Percentiles rank a stretch among this genome's conserved stretches.
Evolutionary conservation across 2,329 filamentous ascomycete genomes (phyloP).

Genomic region (Cercospora sesami): DNA sequence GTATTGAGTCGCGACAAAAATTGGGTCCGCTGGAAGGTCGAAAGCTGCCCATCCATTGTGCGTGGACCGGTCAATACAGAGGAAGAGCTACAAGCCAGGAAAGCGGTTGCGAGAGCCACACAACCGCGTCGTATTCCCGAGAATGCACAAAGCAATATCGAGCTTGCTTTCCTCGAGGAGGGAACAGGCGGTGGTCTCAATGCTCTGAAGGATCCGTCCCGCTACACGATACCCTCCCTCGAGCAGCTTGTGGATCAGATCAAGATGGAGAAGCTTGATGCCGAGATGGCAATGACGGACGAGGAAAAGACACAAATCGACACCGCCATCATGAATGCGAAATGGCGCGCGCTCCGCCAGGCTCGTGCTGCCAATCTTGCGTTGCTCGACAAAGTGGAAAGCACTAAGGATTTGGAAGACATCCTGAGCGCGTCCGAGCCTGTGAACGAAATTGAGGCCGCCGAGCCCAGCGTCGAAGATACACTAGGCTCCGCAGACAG

Average conservation of each 20-base stretch:
- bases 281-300: conserved; percentile 72
- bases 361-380: conserved; percentile 72
- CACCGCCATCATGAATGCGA: conserved; percentile 81
- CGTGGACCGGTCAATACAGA: conserved; percentile 67
- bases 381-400: conserved; percentile 83
- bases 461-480: conserved; percentile 24
- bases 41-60: conserved; percentile 86
- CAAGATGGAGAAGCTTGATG: conserved; percentile 77
- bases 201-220: conserved; percentile 63
- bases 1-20: conserved; percentile 95
- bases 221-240: conserved; percentile 68
- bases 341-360: conserved; percentile 83
- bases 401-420: conserved; percentile 66
- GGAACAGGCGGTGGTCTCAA: conserved; percentile 64
- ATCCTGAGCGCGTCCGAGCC: conserved; percentile 20
- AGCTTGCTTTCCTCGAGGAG: conserved; percentile 76
- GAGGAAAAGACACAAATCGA: conserved; percentile 60
- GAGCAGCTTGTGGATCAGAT: conserved; percentile 72
- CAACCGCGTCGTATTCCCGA: conserved; percentile 69
- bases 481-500: conserved; percentile 2
- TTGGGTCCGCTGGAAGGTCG: conserved; percentile 98
- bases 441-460: conserved; percentile 16
- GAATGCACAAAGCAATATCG: conserved; percentile 68
- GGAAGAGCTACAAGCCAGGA: conserved; percentile 69
- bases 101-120: conserved; percentile 64